Base-by-base conservation (phyloP, 2,329 filamentous ascomycete species). In the Alternaria incomplexa region DNA sequence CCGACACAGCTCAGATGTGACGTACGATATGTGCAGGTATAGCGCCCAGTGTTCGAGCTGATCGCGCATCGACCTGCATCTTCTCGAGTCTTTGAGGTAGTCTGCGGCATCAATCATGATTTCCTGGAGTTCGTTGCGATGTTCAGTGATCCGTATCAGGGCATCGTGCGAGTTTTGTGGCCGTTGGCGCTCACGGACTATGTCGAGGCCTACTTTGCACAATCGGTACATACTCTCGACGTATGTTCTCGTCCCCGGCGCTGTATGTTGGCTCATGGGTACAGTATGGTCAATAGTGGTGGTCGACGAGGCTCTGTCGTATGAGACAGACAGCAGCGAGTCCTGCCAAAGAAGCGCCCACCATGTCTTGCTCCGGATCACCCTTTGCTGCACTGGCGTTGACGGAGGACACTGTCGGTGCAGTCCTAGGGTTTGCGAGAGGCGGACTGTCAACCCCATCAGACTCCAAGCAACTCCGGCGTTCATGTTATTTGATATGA, bases 341-440 rank as follows among this genome's bases (percentile, higher is more conserved):
- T 90, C 88, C 72, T 89, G 88, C 88, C 88, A 90, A 30, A 89
- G 83, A 66, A 89, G 83, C 3, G 86, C 86, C 88, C 88, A 90
- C 81, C 81, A 83, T 10, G 81, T 76, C 62, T 81, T 83, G 60
- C 76, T 80, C 25, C 80, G 71, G 11, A 71, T 66, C 8, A 79
- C 73, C 45, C 74, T 79, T 28, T 78, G 77, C 56, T 88, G 84
- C 7, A 80, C 72, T 4, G 84, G 79, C 3, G 84, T 83, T 50
- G 85, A 85, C 22, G 83, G 82, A 43, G 86, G 85, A 48, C 86
- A 88, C 69, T 86, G 83, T 47, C 87, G 83, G 66, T 90, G 88
- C 46, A 90, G 76, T 6, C 88, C 88, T 11, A 89, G 82, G 6
- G 86, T 87, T 75, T 89, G 83, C 12, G 87, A 87, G 76, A 89